These are phyloP conservation scores for Candida sp. DNA, from an alignment of 1,139 yeast species.

Conservation along the genomic window DNA sequence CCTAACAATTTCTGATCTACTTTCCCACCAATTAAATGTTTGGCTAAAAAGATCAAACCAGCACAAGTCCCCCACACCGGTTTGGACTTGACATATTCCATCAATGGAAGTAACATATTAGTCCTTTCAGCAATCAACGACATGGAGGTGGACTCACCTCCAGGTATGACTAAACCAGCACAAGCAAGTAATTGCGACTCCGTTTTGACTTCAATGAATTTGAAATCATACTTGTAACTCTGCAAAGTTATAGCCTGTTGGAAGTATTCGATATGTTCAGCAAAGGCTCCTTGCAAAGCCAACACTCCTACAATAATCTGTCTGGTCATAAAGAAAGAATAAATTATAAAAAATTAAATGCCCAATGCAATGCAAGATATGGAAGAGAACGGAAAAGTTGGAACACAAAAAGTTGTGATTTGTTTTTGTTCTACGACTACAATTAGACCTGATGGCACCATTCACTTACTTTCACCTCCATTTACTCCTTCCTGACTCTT, in stretches of 20 bases:
- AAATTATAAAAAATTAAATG: no score
- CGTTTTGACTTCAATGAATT: constrained; percentile 52
- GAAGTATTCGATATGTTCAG: constrained; percentile 63
- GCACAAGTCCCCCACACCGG: constrained; percentile 91
- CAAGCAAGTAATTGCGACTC: constrained; percentile 46
- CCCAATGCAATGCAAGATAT: no score
- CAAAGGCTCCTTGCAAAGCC: constrained; percentile 80
- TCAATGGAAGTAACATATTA: constrained; percentile 53
- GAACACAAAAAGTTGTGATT: no score
- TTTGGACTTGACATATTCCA: constrained; percentile 48
- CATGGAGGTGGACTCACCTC: constrained; percentile 81
- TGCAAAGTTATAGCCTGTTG: constrained; percentile 27
- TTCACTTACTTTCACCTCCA: no score
- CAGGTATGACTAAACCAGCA: constrained; percentile 69
- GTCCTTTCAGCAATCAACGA: constrained; percentile 70
- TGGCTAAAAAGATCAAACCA: constrained; percentile 68
- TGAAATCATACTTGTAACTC: constrained; percentile 16
- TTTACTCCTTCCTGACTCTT: no score
- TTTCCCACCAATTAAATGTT: constrained; percentile 52
- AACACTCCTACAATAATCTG: constrained; percentile 56
- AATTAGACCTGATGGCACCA: no score
- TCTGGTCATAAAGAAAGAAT: constrained; percentile 13
- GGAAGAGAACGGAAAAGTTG: no score
- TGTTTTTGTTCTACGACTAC: no score
- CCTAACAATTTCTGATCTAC: constrained; percentile 62